A percentile compares a stretch with the other conserved stretches of the same genome.
Conservation (phyloP, 2,329 filamentous ascomycete genomes). For the Raffaelea albimanens region DNA sequence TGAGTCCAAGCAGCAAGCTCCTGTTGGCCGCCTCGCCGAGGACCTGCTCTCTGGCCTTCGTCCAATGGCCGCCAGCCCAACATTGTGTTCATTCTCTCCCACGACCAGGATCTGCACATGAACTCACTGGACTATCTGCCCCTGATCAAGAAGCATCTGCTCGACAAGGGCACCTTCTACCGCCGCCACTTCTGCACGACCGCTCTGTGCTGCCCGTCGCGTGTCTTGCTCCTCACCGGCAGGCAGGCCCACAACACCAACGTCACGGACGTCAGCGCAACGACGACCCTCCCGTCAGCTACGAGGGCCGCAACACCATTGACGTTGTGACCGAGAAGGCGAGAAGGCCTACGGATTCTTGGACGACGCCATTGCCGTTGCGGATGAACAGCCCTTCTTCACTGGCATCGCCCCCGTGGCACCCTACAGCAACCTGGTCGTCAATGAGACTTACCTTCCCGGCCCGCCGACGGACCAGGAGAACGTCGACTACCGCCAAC, state of each 20-base stretch:
- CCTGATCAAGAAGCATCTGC: conserved; percentile 32
- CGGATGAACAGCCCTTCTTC: conserved; percentile 53
- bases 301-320: conserved; percentile 43
- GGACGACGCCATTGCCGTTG: conserved; percentile 43
- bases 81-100: conserved; percentile 46
- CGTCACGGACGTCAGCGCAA: conserved; percentile 54
- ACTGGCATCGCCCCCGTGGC: conserved; percentile 56
- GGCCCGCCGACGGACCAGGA: conserved; percentile 28
- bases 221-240: conserved; percentile 57
- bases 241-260: conserved; percentile 62
- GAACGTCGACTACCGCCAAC: conserved; percentile 34
- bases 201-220: conserved; percentile 57
- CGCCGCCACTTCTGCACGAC: conserved; percentile 57
- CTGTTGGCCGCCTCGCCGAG: neutral
- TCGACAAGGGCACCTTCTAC: conserved; percentile 48
- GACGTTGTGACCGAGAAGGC: conserved; percentile 40
- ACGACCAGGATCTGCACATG: conserved; percentile 55
- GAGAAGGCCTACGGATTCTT: conserved; percentile 39
- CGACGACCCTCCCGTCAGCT: conserved; percentile 40
- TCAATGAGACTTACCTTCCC: conserved; percentile 20
- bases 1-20: too few species aligned
- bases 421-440: conserved; percentile 50
- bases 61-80: conserved; percentile 8
- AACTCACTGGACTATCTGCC: conserved; percentile 50
- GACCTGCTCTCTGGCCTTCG: neutral